Evolutionary conservation across 2,329 filamentous ascomycete species (phyloP).

Genomic region (Aspergillus sojae): DNA sequence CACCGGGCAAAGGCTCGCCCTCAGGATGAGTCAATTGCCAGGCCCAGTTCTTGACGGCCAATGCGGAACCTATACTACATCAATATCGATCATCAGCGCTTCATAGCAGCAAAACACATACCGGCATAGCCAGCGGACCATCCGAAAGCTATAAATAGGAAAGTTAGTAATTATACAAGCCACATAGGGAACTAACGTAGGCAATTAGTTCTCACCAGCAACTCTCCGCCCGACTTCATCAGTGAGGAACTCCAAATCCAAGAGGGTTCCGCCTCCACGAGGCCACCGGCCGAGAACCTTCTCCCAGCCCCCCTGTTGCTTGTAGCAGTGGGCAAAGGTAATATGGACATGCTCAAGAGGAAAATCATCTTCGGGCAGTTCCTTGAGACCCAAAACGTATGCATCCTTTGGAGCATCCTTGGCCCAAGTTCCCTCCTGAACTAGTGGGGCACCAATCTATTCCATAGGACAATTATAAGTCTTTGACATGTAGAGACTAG

Average conservation of each 20-base stretch:
- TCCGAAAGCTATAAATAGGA: slow-evolving; percentile 44
- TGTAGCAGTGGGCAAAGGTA: slow-evolving; percentile 75
- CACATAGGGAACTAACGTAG: neutral
- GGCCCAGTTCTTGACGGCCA: slow-evolving; percentile 79
- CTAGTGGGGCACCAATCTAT: slow-evolving; percentile 65
- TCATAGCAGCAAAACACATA: slow-evolving; percentile 19
- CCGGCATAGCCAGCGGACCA: slow-evolving; percentile 75
- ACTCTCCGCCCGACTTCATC: slow-evolving; percentile 68
- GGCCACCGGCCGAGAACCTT: slow-evolving; percentile 78
- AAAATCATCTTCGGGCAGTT: slow-evolving; percentile 70
- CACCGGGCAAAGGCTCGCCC: slow-evolving; percentile 66
- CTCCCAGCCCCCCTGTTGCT: slow-evolving; percentile 77
- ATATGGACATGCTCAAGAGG: slow-evolving; percentile 74
- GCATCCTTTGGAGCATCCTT: slow-evolving; percentile 66
- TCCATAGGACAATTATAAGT: neutral
- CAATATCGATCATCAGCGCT: neutral
- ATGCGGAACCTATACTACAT: slow-evolving; percentile 58
- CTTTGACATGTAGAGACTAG: neutral
- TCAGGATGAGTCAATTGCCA: slow-evolving; percentile 74
- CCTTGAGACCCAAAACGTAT: slow-evolving; percentile 76
- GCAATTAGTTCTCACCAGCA: slow-evolving; percentile 32
- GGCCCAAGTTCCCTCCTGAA: slow-evolving; percentile 67
- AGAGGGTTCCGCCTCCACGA: slow-evolving; percentile 72
- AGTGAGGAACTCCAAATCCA: slow-evolving; percentile 85
- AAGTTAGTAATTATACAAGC: neutral